These are phyloP conservation scores for Zygnema cylindricum DNA, from an alignment of 139 green algal species.

Conservation along the genomic window DNA sequence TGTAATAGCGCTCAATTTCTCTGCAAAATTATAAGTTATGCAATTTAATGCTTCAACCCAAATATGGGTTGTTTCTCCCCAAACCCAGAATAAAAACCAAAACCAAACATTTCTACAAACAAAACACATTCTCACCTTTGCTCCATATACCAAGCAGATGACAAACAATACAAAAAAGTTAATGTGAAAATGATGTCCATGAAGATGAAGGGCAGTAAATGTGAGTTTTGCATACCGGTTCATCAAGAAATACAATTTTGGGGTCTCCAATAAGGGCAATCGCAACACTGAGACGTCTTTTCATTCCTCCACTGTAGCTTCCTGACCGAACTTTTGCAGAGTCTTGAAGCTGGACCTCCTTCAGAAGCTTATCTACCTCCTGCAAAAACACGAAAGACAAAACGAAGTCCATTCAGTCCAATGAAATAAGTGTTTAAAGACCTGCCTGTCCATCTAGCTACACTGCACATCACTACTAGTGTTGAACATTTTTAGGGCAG, in stretches of 20 bases:
- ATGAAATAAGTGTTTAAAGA: too few species aligned
- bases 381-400: too few species aligned
- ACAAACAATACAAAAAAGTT: not conserved
- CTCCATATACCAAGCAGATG: not conserved
- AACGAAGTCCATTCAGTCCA: too few species aligned
- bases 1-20: too few species aligned
- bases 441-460: too few species aligned
- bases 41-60: too few species aligned
- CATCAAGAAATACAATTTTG: constrained; percentile 91
- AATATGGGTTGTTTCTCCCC: too few species aligned
- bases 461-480: too few species aligned
- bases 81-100: too few species aligned
- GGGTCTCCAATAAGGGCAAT: constrained; percentile 92
- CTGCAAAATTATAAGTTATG: too few species aligned
- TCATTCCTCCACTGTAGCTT: constrained; percentile 67
- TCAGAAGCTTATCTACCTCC: constrained; percentile 51
- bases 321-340: constrained; percentile 27
- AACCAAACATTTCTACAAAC: not conserved
- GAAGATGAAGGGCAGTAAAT: not conserved
- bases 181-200: not conserved
- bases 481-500: too few species aligned
- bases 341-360: constrained; percentile 53
- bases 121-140: not conserved
- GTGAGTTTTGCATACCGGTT: constrained; percentile 75
- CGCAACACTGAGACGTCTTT: constrained; percentile 68